These are phyloP conservation scores for Termitomyces sp. DNA, from an alignment of 768 basidiomycete genomes.

Conservation along the genomic window DNA sequence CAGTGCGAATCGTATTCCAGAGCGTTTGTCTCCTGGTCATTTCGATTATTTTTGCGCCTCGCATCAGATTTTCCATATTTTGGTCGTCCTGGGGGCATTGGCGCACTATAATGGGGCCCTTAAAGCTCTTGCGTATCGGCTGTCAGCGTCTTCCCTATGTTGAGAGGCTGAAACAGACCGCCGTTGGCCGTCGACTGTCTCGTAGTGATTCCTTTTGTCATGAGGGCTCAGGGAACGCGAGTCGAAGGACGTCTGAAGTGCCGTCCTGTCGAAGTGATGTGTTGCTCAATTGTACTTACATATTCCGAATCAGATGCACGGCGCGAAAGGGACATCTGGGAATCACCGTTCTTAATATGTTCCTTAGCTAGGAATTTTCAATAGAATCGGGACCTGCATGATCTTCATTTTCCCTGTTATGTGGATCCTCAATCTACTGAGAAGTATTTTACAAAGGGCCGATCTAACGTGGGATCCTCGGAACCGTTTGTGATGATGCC, in stretches of 20 bases:
- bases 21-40: slow-evolving; percentile 64
- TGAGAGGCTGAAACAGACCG: not conserved
- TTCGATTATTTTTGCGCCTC: slow-evolving; percentile 79
- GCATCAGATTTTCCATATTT: slow-evolving; percentile 88
- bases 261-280: slow-evolving; percentile 4
- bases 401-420: not conserved
- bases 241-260: slow-evolving; percentile 2
- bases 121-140: slow-evolving; percentile 55
- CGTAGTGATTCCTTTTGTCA: not conserved
- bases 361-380: not conserved
- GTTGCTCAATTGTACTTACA: not conserved
- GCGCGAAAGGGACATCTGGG: not conserved
- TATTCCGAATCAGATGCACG: not conserved
- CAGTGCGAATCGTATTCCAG: slow-evolving; percentile 83
- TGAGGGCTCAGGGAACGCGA: not conserved
- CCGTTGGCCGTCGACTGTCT: not conserved
- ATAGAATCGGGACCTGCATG: not conserved
- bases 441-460: slow-evolving; percentile 13
- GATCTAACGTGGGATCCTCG: slow-evolving; percentile 24
- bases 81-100: slow-evolving; percentile 68
- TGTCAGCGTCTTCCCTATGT: slow-evolving; percentile 30
- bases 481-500: slow-evolving; percentile 14
- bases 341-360: not conserved
- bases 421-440: not conserved
- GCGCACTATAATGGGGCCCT: slow-evolving; percentile 58